Evolutionary conservation across 805 yeast genomes (phyloP), one percentile per base, ranked within the genome.

Genomic region (Alloascoidea africana): DNA sequence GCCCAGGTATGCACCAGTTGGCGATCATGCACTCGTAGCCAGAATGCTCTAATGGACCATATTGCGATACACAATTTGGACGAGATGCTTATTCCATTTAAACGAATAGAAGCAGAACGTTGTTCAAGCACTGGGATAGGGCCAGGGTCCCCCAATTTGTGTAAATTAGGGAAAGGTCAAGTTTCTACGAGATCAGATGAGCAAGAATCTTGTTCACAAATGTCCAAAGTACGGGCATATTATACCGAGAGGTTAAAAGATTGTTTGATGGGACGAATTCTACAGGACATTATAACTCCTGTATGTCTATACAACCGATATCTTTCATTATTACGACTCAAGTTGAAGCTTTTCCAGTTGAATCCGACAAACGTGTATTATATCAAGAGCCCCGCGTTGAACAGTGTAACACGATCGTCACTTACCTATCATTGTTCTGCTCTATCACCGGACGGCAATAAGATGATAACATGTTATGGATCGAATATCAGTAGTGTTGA

Each of bases 1-100:
- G 34, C 46, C 16, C 46, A 42, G 17, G 43, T 41, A 3, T 39
- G 41, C 34, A 13, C 36, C 15, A 38, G 38, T 2, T 42, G 43
- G 39, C 38, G 34, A 6, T 11, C 4, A 16, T 14, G 41, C 17
- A 16, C 35, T 18, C 38, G 39, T 2, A 14, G 14, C 14, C 38
- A 39, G 17, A 19, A 35, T n/a, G 39, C 39, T 8, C 33, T 43
- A 4, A 38, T 37, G n/a, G 30, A 8, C 15, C 46, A 43, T 37
- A 43, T 43, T 14, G 34, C 36, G 15, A 23, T 18, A 14, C 35
- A 30, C 14, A n/a, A 39, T n/a, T n/a, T 23, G 8, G 30, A 16
- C 35, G 43, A 16, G 38, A 33, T 17, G 30, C 37, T 18, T 16
- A 16, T 3, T 17, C 30, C 30, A 23, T 17, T 14, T 42, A 11